A percentile compares a stretch with the other conserved stretches of the same genome.
These are phyloP conservation scores for Globisporangium spinosum DNA, from an alignment of 352 stramenopile species.

Conservation along the genomic window DNA sequence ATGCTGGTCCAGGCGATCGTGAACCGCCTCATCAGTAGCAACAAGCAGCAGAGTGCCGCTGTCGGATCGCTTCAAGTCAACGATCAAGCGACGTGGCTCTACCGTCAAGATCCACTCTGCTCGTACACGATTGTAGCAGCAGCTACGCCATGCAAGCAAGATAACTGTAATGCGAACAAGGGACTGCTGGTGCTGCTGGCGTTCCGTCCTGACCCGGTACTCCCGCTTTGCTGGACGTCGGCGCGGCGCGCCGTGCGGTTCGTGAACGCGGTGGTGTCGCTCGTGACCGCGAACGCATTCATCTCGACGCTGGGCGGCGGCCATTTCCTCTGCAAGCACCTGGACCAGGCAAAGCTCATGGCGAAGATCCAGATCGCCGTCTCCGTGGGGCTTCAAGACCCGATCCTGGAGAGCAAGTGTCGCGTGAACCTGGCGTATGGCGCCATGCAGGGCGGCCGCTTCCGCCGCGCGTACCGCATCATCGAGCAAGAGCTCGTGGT, in stretches of 20 bases:
- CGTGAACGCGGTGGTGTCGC: slow-evolving; percentile 61
- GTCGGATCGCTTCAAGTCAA: neutral
- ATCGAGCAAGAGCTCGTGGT: slow-evolving; percentile 43
- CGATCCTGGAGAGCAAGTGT: slow-evolving; percentile 77
- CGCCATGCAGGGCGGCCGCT: slow-evolving; percentile 63
- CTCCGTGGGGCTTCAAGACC: slow-evolving; percentile 66
- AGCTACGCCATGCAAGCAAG: neutral
- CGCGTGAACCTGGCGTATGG: slow-evolving; percentile 81
- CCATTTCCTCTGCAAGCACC: slow-evolving; percentile 74
- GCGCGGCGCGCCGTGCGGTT: slow-evolving; percentile 60
- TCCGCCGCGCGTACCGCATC: slow-evolving; percentile 51
- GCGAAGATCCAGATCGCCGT: slow-evolving; percentile 79
- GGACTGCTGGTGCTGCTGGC: slow-evolving; percentile 35
- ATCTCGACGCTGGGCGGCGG: slow-evolving; percentile 79
- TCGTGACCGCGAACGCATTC: slow-evolving; percentile 82
- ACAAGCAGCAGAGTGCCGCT: neutral
- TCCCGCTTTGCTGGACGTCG: slow-evolving; percentile 61
- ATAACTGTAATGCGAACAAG: neutral
- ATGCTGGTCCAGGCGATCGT: slow-evolving; percentile 1
- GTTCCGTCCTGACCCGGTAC: slow-evolving; percentile 40
- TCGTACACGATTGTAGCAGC: slow-evolving; percentile 22
- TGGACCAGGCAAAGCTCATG: slow-evolving; percentile 68
- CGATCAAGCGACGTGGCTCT: neutral
- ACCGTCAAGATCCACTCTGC: slow-evolving; percentile 15
- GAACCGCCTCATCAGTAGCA: neutral